Evolutionary conservation across 371 early-diverging fungal species (phyloP), one percentile per base, ranked within the genome.

Genomic region (Rhizomucor miehei): DNA sequence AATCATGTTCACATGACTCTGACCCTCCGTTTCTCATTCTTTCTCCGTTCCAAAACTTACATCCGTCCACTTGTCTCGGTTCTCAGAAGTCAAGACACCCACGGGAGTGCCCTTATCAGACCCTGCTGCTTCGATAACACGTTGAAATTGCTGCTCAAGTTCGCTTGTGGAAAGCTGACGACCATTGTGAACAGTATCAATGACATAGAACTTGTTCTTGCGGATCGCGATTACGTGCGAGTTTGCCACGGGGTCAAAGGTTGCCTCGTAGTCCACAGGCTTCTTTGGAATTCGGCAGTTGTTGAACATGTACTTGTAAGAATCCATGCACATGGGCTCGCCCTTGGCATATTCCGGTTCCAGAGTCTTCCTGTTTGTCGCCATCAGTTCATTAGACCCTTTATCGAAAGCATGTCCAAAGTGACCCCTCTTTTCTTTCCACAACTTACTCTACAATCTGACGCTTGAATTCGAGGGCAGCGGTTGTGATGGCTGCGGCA

Each of bases 261-360:
- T 77, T 16, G 77, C 79, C 41, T 89, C 90, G 51, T 78, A 65
- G 66, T 98, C 98, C 12, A 86, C 80, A 1, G 93, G 93, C 66
- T 85, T 86, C 52, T 71, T 68, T 41, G 98, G 95, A 54, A 94
- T 84, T 59, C 98, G 91, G 77, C 91, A 91, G 44, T 95, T 88
- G 71, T 97, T 95, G 84, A 97, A 98, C 92, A 98, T 89, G 72
- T 85, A 92, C 69, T 90, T 88, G 84, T 93, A 96, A 55, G 93
- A 89, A 63, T 89, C 81, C 82, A 91, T 92, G 73, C 92, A 93
- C 63, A 97, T 65, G 19, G 96, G 90, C 25, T 77, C 73, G 35
- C 80, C 81, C 63, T 87, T 87, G 44, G 85, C 87, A 72, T 76
- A 86, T 68, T 97, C 97, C 25, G 95, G 95, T 40, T 86, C 84